phyloP scores from a whole-genome alignment of 352 stramenopile species.

The Globisporangium recalcitrans region DNA sequence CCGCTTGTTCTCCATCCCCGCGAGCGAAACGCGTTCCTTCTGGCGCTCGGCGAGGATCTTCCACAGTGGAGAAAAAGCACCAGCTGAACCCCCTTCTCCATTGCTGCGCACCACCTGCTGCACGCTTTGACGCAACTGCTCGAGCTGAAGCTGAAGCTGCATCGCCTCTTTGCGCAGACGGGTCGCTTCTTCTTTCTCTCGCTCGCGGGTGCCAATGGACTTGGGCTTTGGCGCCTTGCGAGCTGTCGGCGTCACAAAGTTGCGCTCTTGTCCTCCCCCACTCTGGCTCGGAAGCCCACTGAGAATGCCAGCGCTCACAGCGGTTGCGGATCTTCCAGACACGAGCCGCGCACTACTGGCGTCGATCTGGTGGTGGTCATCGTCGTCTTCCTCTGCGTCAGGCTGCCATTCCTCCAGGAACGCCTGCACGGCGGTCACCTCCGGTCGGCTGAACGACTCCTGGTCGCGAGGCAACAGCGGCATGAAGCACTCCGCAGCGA shows the following conservation, averaged over 20 bases:
- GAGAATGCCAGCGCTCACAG: not conserved
- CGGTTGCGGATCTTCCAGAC: too few relatives aligned
- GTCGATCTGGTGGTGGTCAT: not conserved
- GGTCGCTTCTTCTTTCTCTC: not conserved
- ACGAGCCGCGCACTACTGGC: not conserved
- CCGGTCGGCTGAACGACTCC: not conserved
- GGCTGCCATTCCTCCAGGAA: conserved; percentile 9
- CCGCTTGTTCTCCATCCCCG: not conserved
- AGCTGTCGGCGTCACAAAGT: not conserved
- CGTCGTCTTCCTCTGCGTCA: conserved; percentile 7
- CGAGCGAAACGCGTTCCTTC: not conserved
- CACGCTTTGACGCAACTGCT: conserved; percentile 4
- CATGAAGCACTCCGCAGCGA: too few relatives aligned
- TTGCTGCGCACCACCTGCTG: not conserved
- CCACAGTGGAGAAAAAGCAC: not conserved
- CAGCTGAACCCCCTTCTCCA: not conserved
- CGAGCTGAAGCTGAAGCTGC: conserved; percentile 4
- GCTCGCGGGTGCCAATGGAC: not conserved
- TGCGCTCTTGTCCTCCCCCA: not conserved
- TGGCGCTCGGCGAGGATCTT: not conserved
- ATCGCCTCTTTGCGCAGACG: conserved; percentile 1
- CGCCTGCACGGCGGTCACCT: conserved; percentile 8
- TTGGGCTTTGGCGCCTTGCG: not conserved
- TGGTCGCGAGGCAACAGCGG: not conserved
- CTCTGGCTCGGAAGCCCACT: not conserved